phyloP scores from a whole-genome alignment of 805 yeast species.

The Huiozyma sinensis region DNA sequence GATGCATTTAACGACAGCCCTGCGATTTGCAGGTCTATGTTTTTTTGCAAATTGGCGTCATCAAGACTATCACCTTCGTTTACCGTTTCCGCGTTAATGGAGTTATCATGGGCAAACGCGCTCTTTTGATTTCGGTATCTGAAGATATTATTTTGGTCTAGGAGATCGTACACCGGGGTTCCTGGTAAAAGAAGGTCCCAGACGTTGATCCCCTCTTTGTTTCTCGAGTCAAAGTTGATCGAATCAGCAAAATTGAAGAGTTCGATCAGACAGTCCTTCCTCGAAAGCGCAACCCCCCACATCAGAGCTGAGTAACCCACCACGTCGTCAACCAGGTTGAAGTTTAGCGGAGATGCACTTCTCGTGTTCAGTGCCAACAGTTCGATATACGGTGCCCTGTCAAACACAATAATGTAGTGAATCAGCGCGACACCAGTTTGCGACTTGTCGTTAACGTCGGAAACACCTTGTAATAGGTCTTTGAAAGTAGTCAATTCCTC shows the following conservation, averaged over 20 bases:
- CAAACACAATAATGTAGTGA: slow-evolving; percentile 47
- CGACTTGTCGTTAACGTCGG: slow-evolving; percentile 14
- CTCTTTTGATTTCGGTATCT: slow-evolving; percentile 7
- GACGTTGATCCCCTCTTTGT: slow-evolving; percentile 31
- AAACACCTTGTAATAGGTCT: slow-evolving; percentile 7
- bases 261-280: slow-evolving; percentile 41
- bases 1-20: slow-evolving; percentile 17
- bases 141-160: slow-evolving; percentile 41
- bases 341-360: slow-evolving; percentile 23
- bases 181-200: slow-evolving; percentile 47
- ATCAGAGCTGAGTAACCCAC: slow-evolving; percentile 58
- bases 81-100: neutral
- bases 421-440: slow-evolving; percentile 36
- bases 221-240: slow-evolving; percentile 32
- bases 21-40: slow-evolving; percentile 33
- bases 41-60: slow-evolving; percentile 8
- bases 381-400: slow-evolving; percentile 39
- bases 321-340: slow-evolving; percentile 40
- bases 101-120: neutral
- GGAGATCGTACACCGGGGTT: slow-evolving; percentile 46
- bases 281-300: slow-evolving; percentile 74
- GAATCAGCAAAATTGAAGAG: slow-evolving; percentile 59
- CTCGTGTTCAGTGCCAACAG: slow-evolving; percentile 31
- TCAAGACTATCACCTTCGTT: neutral
- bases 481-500: slow-evolving; percentile 16